These are phyloP conservation scores for Candida taoyuanica DNA, from an alignment of 805 yeast genomes.

Conservation along the genomic window DNA sequence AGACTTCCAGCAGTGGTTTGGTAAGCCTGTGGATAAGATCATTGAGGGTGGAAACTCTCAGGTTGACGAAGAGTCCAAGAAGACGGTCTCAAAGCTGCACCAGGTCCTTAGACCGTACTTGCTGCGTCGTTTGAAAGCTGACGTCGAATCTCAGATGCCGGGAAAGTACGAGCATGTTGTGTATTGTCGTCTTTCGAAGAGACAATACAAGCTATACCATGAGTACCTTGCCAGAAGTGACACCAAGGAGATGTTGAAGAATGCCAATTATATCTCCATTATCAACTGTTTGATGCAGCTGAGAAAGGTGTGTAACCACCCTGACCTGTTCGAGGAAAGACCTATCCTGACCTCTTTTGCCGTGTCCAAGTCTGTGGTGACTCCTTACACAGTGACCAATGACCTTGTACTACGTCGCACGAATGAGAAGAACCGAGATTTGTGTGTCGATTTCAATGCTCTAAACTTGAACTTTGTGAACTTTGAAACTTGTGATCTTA, in stretches of 20 bases:
- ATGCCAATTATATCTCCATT: conserved; percentile 91
- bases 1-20: conserved; percentile 98
- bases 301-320: conserved; percentile 94
- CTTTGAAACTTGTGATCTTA: conserved; percentile 27
- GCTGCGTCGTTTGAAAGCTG: conserved; percentile 86
- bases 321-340: conserved; percentile 92
- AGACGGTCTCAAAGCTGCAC: conserved; percentile 84
- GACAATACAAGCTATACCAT: conserved; percentile 89
- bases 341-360: conserved; percentile 91
- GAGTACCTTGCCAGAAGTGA: conserved; percentile 97
- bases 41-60: conserved; percentile 64
- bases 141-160: conserved; percentile 99
- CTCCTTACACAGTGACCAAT: conserved; percentile 42
- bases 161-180: conserved; percentile 94
- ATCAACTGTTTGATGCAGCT: conserved; percentile 97
- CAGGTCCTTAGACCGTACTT: conserved; percentile 91
- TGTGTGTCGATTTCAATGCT: conserved; percentile 44
- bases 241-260: conserved; percentile 86
- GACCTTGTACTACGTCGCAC: conserved; percentile 33
- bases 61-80: conserved; percentile 71
- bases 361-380: conserved; percentile 57
- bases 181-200: conserved; percentile 84
- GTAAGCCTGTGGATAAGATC: conserved; percentile 91
- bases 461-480: conserved; percentile 61
- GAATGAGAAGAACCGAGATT: conserved; percentile 25